These are phyloP conservation scores for Coffea humblotiana DNA, from an alignment of 305 asterid genomes.

Conservation along the genomic window DNA sequence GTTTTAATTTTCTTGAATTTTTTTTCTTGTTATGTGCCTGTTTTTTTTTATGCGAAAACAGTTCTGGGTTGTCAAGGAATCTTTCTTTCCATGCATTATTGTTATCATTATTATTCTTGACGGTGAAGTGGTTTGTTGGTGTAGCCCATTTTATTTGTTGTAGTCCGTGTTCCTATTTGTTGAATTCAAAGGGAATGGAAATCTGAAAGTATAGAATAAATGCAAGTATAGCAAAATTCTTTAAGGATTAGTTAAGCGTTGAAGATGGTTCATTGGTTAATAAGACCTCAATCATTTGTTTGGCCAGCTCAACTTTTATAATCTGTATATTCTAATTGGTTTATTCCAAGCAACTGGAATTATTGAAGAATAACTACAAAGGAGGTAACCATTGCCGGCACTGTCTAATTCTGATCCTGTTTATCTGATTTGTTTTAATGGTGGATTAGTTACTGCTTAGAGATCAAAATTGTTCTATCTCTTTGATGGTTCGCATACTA, in stretches of 20 bases:
- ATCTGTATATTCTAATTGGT: not conserved
- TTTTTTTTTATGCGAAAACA: not conserved
- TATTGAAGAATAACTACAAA: not conserved
- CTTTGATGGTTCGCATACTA: not conserved
- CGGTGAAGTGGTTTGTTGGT: no score
- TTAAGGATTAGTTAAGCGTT: no score
- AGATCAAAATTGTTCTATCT: not conserved
- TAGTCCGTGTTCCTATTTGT: not conserved
- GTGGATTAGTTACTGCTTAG: not conserved
- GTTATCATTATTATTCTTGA: no score
- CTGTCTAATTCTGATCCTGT: not conserved
- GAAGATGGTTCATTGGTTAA: no score
- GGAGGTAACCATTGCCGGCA: not conserved
- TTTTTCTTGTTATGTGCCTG: not conserved
- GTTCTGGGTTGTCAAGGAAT: not conserved
- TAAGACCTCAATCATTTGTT: not conserved
- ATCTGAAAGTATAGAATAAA: not conserved
- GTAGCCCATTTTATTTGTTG: no score
- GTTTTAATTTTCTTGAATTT: not conserved
- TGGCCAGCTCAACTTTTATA: not conserved
- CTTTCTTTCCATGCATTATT: no score
- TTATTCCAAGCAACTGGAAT: no score
- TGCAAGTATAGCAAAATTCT: not conserved
- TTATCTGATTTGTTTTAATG: no score
- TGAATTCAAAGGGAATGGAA: not conserved